phyloP scores from a whole-genome alignment of 2,329 filamentous ascomycete species.

The Neobulgaria alba region DNA sequence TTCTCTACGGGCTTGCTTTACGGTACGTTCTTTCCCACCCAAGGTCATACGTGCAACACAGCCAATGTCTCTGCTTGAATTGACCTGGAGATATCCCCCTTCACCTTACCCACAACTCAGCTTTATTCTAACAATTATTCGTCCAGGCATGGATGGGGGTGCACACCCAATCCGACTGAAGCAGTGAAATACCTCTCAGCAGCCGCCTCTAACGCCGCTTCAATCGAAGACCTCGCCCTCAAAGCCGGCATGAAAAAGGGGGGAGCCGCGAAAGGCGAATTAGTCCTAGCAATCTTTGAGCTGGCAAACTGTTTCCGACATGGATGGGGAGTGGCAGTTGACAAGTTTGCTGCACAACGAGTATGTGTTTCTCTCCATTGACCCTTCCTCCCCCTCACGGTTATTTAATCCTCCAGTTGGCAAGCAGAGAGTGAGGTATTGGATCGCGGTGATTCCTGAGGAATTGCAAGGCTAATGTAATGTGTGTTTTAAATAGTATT shows the following conservation, averaged over 20 bases:
- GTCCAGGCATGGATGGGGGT: conserved; percentile 85
- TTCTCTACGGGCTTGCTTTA: conserved; percentile 86
- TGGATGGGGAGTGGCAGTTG: conserved; percentile 85
- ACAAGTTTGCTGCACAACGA: conserved; percentile 74
- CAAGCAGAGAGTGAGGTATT: neutral
- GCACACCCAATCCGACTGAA: conserved; percentile 57
- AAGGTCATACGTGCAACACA: neutral
- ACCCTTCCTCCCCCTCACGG: too few relatives aligned
- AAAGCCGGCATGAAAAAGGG: conserved; percentile 85
- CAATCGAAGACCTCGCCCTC: conserved; percentile 77
- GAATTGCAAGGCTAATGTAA: too few relatives aligned
- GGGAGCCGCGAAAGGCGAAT: conserved; percentile 88
- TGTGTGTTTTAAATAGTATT: conserved; percentile 69
- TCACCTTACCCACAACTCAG: neutral
- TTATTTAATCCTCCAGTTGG: too few relatives aligned
- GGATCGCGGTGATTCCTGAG: too few relatives aligned
- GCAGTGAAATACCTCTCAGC: conserved; percentile 80
- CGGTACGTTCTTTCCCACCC: conserved; percentile 44
- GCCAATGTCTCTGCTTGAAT: conserved; percentile 4
- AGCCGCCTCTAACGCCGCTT: conserved; percentile 83
- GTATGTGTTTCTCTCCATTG: too few relatives aligned
- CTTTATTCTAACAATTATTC: conserved; percentile 14
- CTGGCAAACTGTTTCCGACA: conserved; percentile 87
- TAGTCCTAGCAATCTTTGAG: conserved; percentile 94
- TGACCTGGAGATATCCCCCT: neutral